A percentile compares a stretch with the other conserved stretches of the same genome.
phyloP scores from a whole-genome alignment of 345 rosid genomes.

The Lenwebbia sp. region DNA sequence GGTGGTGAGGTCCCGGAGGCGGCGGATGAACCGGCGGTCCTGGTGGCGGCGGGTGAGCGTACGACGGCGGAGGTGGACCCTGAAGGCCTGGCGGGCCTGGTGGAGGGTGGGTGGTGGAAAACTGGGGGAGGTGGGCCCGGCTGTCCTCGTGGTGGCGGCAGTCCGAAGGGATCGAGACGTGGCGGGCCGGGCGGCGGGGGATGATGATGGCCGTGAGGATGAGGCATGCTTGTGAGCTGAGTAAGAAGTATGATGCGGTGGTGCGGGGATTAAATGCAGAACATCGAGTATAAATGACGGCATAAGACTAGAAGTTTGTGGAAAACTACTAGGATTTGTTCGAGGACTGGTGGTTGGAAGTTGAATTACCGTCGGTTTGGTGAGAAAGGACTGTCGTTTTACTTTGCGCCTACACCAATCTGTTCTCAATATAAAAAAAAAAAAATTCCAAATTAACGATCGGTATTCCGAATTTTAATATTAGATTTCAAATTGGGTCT shows the following conservation, averaged over 20 bases:
- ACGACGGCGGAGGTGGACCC: slow-evolving; percentile 14
- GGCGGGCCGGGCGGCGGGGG: slow-evolving; percentile 9
- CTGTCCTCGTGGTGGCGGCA: slow-evolving; percentile 1
- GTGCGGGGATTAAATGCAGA: not conserved
- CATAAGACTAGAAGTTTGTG: not conserved
- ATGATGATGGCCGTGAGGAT: slow-evolving; percentile 2
- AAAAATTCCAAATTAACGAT: too few relatives aligned
- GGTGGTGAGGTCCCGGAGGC: slow-evolving; percentile 7
- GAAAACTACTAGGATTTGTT: not conserved
- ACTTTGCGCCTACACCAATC: too few relatives aligned
- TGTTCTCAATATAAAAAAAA: too few relatives aligned
- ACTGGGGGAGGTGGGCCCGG: slow-evolving; percentile 7
- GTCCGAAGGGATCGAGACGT: not conserved
- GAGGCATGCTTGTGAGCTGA: not conserved
- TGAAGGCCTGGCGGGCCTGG: slow-evolving; percentile 7
- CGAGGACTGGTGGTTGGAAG: not conserved
- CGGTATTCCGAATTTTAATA: too few relatives aligned
- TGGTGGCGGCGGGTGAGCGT: slow-evolving; percentile 8
- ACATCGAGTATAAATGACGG: not conserved
- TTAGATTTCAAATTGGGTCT: not conserved
- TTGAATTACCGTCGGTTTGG: not conserved
- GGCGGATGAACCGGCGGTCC: not conserved
- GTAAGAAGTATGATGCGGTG: not conserved
- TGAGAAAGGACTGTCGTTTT: not conserved
- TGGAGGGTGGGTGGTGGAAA: slow-evolving; percentile 2